Conservation (phyloP, 306 rosid genomes). For the Prunus fruticosa region DNA sequence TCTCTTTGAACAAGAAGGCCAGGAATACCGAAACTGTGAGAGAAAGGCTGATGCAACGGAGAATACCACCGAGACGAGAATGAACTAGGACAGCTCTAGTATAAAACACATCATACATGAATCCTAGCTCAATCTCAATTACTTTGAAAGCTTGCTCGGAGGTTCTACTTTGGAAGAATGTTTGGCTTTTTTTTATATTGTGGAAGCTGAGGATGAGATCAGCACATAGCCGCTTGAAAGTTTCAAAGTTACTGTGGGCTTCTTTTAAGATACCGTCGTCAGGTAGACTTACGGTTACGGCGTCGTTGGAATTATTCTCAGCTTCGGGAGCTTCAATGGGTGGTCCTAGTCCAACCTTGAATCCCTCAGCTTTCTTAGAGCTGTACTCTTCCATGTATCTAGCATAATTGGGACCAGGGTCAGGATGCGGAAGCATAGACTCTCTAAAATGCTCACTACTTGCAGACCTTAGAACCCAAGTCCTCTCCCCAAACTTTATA, state of each 20-base stretch:
- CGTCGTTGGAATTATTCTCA: neutral
- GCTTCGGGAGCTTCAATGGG: neutral
- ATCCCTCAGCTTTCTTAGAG: conserved; percentile 24
- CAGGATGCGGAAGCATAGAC: conserved; percentile 31
- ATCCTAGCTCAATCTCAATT: conserved; percentile 33
- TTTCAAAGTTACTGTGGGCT: conserved; percentile 21
- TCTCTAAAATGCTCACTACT: conserved; percentile 34
- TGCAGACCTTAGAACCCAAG: conserved; percentile 21
- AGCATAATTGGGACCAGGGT: conserved; percentile 35
- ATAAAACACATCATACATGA: conserved; percentile 34
- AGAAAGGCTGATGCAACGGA: conserved; percentile 8
- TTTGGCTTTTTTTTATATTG: conserved; percentile 7
- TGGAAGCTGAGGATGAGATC: conserved; percentile 32
- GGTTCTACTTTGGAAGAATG: neutral
- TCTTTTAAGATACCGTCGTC: neutral
- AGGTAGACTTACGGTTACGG: neutral
- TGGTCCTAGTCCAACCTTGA: neutral
- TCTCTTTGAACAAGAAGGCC: neutral
- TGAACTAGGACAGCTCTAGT: conserved; percentile 29
- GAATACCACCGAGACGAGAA: conserved; percentile 1
- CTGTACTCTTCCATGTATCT: conserved; percentile 28
- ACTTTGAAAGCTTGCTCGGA: conserved; percentile 2
- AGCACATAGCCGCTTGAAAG: conserved; percentile 28
- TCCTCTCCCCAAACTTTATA: conserved; percentile 34
- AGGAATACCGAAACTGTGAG: conserved; percentile 16